phyloP scores from a whole-genome alignment of 2,329 filamentous ascomycete genomes.

The Paecilomyces fulvus region DNA sequence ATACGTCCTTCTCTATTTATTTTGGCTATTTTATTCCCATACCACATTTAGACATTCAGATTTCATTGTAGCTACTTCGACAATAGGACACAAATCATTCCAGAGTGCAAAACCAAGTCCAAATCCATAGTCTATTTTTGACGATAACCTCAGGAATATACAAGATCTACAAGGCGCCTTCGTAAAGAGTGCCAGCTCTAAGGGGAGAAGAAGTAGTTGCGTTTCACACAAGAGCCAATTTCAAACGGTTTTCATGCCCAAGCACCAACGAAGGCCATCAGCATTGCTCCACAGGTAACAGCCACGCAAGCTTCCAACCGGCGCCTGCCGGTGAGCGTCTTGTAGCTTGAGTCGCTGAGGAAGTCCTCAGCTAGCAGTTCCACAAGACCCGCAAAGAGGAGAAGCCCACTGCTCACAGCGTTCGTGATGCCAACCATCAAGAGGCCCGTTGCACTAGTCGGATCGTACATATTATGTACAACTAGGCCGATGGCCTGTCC shows the following conservation, averaged over 20 bases:
- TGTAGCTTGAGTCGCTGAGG: conserved; percentile 57
- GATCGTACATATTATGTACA: conserved; percentile 72
- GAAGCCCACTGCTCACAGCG: conserved; percentile 68
- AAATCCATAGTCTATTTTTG: not conserved
- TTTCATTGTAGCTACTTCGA: not conserved
- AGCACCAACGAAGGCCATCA: conserved; percentile 61
- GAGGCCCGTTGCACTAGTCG: conserved; percentile 64
- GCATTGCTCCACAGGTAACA: conserved; percentile 50
- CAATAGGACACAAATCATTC: not conserved
- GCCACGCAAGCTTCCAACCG: conserved; percentile 54
- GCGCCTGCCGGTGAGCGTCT: conserved; percentile 47
- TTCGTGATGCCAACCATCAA: conserved; percentile 84
- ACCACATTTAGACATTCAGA: not conserved
- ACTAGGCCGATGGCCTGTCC: conserved; percentile 75
- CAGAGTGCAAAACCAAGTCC: not conserved
- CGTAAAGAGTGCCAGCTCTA: not conserved
- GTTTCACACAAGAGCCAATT: not conserved
- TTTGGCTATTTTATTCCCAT: not conserved
- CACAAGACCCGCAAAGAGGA: conserved; percentile 75
- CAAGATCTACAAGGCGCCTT: not conserved
- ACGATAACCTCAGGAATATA: not conserved
- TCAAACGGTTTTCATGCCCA: conserved; percentile 45
- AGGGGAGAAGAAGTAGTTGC: not conserved
- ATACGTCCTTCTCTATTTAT: not conserved
- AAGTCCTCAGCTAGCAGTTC: conserved; percentile 83